Base-by-base conservation (phyloP, 805 yeast species). In the Yarrowia sp. region DNA sequence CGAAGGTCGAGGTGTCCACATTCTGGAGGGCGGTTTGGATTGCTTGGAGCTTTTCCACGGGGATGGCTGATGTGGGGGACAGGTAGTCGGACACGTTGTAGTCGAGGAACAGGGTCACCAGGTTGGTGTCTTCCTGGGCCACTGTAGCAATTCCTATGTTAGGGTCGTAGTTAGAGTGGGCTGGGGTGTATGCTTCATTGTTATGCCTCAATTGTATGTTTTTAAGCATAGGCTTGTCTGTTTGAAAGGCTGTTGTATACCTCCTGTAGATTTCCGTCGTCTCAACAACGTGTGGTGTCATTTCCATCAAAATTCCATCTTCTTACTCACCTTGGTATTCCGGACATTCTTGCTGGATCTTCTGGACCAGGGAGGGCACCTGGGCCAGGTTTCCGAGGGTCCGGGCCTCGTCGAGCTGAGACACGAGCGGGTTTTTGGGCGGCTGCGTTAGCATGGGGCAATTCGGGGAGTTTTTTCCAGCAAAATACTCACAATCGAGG, bases 321-420 rank as follows among this genome's bases (percentile, higher is more conserved):
- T 26, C 30, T 26, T 36, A 52, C 61, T 54, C 46, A 54, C 61
- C 46, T 32, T 21, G 32, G 9, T 58, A 32, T 17, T 58, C 63
- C 33, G 63, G 63, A 33, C 32, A 21, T 21, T 58, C 63, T n/a
- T 32, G 51, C 8, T 41, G 51, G 17, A 58, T 43, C 51, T 58
- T 58, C 2, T 48, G 22, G 32, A 14, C 63, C 63, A 58, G 32
- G 22, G 51, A 10, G 3, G 49, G 51, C 17, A 58, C 63, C 41
- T 41, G 63, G 63, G 63, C 9, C 41, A 58, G 41, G 51, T 58
- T 58, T 21, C 63, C 63, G 26, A 58, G 41, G 21, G 63, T 58
- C 2, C 63, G 51, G 14, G 63, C 63, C 63, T 58, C 63, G 63
- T 58, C 63, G 40, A 58, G 63, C 63, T 58, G 63, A 21, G 63